Evolutionary conservation across 1,284 basidiomycete genomes (phyloP).

Genomic region (Tausonia pullulans): DNA sequence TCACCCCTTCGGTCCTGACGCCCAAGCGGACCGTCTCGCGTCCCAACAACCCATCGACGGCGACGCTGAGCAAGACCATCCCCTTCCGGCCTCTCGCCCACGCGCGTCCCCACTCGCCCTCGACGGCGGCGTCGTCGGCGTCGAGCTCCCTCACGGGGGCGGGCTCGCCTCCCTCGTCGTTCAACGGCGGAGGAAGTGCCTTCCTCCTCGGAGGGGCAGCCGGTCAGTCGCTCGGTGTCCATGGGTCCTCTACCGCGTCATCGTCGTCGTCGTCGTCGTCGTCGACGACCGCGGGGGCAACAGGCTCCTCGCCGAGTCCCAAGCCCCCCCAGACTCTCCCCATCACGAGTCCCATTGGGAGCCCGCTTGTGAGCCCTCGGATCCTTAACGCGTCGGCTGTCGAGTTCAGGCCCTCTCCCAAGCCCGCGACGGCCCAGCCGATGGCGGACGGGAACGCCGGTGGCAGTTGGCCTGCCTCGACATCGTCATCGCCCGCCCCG

Average conservation of each 20-base stretch:
- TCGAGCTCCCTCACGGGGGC: slow-evolving; percentile 30
- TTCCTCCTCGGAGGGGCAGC: too few relatives aligned
- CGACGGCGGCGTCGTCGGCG: slow-evolving; percentile 20
- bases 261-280: slow-evolving; percentile 43
- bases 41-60: neutral
- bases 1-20: slow-evolving; percentile 65
- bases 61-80: slow-evolving; percentile 41
- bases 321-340: slow-evolving; percentile 33
- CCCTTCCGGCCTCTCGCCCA: slow-evolving; percentile 51
- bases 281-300: neutral
- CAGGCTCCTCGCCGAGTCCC: slow-evolving; percentile 27
- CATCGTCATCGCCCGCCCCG: slow-evolving; percentile 14
- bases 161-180: slow-evolving; percentile 34
- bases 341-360: slow-evolving; percentile 22
- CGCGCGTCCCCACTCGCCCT: slow-evolving; percentile 25
- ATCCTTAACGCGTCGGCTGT: slow-evolving; percentile 54
- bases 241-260: slow-evolving; percentile 34
- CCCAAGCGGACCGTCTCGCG: slow-evolving; percentile 46
- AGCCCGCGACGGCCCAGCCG: neutral
- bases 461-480: slow-evolving; percentile 17
- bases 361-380: slow-evolving; percentile 36
- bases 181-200: neutral
- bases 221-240: neutral
- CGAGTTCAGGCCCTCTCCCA: slow-evolving; percentile 54
- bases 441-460: neutral